These are phyloP conservation scores for Ganoderma resinaceum DNA, from an alignment of 1,284 basidiomycete genomes.

Conservation along the genomic window DNA sequence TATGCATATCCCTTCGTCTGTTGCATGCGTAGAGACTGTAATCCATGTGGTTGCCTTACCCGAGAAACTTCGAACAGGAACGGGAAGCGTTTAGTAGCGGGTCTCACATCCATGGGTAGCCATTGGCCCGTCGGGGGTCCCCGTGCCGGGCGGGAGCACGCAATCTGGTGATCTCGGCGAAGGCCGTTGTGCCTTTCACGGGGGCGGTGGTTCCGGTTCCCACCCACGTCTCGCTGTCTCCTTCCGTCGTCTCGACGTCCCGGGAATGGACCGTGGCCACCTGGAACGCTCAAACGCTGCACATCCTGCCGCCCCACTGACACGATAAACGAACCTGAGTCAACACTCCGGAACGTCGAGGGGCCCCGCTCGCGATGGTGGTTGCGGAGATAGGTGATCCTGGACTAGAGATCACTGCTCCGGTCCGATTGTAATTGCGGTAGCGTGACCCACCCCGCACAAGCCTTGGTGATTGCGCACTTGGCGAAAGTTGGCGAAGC, in stretches of 20 bases:
- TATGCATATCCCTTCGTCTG: not conserved
- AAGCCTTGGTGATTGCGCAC: slow-evolving; percentile 12
- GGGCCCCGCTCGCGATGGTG: slow-evolving; percentile 17
- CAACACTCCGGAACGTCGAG: slow-evolving; percentile 5
- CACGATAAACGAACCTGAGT: not conserved
- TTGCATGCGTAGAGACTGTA: not conserved
- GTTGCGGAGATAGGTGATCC: slow-evolving; percentile 21
- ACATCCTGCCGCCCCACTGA: not conserved
- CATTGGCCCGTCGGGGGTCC: not conserved
- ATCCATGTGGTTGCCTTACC: not conserved
- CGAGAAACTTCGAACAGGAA: not conserved
- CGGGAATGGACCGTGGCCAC: not conserved
- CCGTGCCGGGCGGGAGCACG: not conserved
- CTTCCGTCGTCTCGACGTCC: not conserved
- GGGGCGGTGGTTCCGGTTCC: not conserved
- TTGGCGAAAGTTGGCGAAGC: slow-evolving; percentile 5
- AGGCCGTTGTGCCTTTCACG: not conserved
- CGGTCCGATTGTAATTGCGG: slow-evolving; percentile 7
- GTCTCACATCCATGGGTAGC: no score
- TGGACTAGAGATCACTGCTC: not conserved
- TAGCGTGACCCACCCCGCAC: not conserved
- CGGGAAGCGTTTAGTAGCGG: not conserved
- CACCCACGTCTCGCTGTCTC: not conserved
- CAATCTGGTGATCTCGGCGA: not conserved
- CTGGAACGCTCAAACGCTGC: not conserved